Base-by-base conservation (phyloP, 371 early-diverging fungal genomes). In the Chytridium lagenaria region DNA sequence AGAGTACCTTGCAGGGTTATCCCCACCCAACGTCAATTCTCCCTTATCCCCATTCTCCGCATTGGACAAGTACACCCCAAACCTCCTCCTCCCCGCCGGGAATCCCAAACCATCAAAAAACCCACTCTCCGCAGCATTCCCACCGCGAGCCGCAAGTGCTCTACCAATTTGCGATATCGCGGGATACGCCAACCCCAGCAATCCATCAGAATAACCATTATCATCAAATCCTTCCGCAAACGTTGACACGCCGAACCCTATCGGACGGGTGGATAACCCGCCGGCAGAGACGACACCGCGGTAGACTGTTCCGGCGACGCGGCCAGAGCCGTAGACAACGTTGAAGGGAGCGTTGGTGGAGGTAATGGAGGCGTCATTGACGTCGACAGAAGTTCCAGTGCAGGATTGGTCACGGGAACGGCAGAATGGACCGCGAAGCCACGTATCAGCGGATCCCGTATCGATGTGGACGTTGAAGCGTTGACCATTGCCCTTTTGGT, bases 31-130 rank as follows among this genome's bases (percentile, higher is more conserved):
- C 16, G 71, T 70, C 16, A 76, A n/a, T 49, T 73, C 74, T 3
- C 79, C 79, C 23, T n/a, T 28, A 52, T 78, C 75, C 28, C 76
- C 76, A 34, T 79, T 68, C 2, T 49, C 63, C 23, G 66, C 38
- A 61, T 76, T 63, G 64, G 70, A 70, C 59, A 79, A 68, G 63
- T 75, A 79, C 37, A 79, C 78, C 16, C 75, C 67, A 39, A 79
- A 75, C 50, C 34, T 10, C 3, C 66, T 63, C n/a, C 67, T 30
- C 3, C 50, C 31, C 28, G 44, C 52, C 15, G 49, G 31, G 28
- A 75, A 64, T 2, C 67, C 71, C 7, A 76, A 10, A 2, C 64
- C 57, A 36, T 59, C 67, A n/a, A 70, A 49, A 55, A 69, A 75
- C 63, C 70, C 73, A 2, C 40, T 66, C 2, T 66, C 16, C 12